phyloP scores from a whole-genome alignment of 2,329 filamentous ascomycete genomes.

The Fusarium pseudonygamai region DNA sequence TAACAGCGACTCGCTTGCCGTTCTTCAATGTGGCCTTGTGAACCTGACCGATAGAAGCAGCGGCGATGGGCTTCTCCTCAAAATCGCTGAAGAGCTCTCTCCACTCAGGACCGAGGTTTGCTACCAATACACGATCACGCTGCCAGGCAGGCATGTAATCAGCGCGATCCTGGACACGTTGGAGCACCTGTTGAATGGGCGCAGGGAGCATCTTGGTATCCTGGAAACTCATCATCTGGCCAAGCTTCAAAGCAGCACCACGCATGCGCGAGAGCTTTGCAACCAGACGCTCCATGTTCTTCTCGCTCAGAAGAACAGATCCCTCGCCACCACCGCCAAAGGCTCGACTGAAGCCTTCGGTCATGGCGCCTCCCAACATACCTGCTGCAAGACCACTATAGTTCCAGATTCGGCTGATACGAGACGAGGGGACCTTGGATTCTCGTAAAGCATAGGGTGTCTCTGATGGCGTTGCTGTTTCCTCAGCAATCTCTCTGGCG shows the following conservation, averaged over 20 bases:
- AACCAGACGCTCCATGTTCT: constrained; percentile 93
- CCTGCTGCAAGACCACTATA: constrained; percentile 93
- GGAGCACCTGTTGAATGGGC: constrained; percentile 87
- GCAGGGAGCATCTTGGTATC: constrained; percentile 93
- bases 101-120: constrained; percentile 87
- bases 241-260: constrained; percentile 94
- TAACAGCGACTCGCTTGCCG: constrained; percentile 84
- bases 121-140: constrained; percentile 81
- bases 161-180: constrained; percentile 93
- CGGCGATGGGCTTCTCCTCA: constrained; percentile 90
- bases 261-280: constrained; percentile 95
- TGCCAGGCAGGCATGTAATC: constrained; percentile 98
- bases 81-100: constrained; percentile 84
- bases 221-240: constrained; percentile 98
- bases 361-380: constrained; percentile 92
- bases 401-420: constrained; percentile 90
- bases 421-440: constrained; percentile 88
- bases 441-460: constrained; percentile 78
- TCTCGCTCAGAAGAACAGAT: constrained; percentile 86
- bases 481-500: constrained; percentile 40
- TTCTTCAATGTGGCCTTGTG: constrained; percentile 84
- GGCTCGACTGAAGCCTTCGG: constrained; percentile 82
- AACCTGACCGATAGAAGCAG: constrained; percentile 96
- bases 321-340: constrained; percentile 74
- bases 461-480: constrained; percentile 18